Conservation (phyloP, 768 basidiomycete genomes). For the Russula virescens region DNA sequence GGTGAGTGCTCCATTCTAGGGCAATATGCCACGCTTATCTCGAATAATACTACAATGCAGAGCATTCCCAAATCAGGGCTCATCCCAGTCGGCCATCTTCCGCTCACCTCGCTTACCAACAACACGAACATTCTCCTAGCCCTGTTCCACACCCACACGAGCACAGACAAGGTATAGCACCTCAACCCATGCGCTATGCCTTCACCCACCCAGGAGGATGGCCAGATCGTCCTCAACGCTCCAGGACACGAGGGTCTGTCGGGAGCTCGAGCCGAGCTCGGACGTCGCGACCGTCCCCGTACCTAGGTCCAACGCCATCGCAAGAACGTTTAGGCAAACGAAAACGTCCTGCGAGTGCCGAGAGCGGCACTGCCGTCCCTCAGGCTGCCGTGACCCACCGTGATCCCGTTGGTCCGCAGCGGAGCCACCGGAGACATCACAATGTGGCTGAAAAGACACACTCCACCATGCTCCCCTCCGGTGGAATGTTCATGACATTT, state of each 20-base stretch:
- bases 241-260: constrained; percentile 1
- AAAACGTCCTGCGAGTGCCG: constrained; percentile 12
- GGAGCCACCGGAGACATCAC: constrained; percentile 19
- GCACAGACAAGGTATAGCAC: constrained; percentile 21
- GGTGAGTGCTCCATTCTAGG: constrained; percentile 1
- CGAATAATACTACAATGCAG: neutral
- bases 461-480: constrained; percentile 23
- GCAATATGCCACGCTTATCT: neutral
- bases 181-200: constrained; percentile 19
- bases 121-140: constrained; percentile 1
- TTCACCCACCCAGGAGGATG: constrained; percentile 21
- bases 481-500: constrained; percentile 24
- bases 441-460: constrained; percentile 23
- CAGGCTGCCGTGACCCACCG: constrained; percentile 7
- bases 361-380: neutral
- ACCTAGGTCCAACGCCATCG: neutral
- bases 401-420: constrained; percentile 15
- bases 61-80: neutral
- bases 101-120: neutral
- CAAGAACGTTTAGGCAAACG: constrained; percentile 16
- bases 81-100: neutral
- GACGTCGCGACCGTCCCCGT: neutral
- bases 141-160: constrained; percentile 1
- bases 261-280: neutral
- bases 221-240: constrained; percentile 16